These are phyloP conservation scores for Populus hybrid DNA, from an alignment of 441 rosid species.

Conservation along the genomic window DNA sequence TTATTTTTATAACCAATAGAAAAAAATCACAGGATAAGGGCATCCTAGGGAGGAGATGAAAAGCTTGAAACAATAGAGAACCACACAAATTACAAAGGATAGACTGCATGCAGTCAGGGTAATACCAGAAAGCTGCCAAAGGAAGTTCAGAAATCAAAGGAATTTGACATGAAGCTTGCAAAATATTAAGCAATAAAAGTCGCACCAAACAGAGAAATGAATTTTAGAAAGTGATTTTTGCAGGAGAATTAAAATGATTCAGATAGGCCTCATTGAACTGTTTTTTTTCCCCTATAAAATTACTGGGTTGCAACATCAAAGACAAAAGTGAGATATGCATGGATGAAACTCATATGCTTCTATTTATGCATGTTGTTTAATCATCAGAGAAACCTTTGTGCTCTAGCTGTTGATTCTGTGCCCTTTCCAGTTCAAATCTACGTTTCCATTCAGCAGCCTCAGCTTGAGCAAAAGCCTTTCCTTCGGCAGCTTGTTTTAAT, in stretches of 20 bases:
- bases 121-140: no score
- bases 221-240: no score
- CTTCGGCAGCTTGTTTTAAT: slow-evolving; percentile 91
- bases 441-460: slow-evolving; percentile 99
- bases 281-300: background rate
- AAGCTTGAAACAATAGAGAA: background rate
- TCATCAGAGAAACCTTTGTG: slow-evolving; percentile 53
- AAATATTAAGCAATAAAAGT: no score
- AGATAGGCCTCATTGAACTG: background rate
- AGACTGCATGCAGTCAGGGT: no score
- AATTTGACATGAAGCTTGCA: no score
- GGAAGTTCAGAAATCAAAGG: no score
- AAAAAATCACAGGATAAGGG: slow-evolving; percentile 7
- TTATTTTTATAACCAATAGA: background rate
- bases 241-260: background rate
- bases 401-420: slow-evolving; percentile 47
- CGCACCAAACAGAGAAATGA: no score
- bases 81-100: background rate
- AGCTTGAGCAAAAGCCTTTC: slow-evolving; percentile 93
- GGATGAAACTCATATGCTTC: slow-evolving; percentile 10
- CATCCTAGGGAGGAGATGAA: background rate
- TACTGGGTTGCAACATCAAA: background rate
- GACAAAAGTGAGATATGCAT: background rate
- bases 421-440: slow-evolving; percentile 77
- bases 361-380: slow-evolving; percentile 8